Percentiles rank a stretch among this genome's conserved stretches.
Conservation (phyloP, 257 asterid species). For the Nyctanthes arbortristis region DNA sequence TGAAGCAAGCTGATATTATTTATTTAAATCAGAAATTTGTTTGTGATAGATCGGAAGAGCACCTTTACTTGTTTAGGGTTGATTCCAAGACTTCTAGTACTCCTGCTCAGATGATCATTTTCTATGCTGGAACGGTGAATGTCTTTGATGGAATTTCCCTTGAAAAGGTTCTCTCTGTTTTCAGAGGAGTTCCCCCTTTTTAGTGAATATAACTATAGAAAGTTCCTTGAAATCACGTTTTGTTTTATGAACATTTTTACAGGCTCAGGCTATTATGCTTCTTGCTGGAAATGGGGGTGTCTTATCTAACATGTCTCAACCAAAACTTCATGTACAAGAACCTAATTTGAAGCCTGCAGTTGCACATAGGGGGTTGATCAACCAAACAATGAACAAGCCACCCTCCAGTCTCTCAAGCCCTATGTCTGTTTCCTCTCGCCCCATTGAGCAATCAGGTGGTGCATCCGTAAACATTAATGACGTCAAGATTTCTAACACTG, state of each 20-base stretch:
- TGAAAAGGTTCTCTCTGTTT: conserved; percentile 55
- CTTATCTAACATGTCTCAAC: too few relatives aligned
- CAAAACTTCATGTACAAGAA: conserved; percentile 42
- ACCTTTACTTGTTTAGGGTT: conserved; percentile 37
- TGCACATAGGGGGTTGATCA: conserved; percentile 33
- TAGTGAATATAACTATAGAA: not conserved
- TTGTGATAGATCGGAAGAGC: too few relatives aligned
- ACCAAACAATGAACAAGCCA: conserved; percentile 35
- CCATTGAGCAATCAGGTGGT: conserved; percentile 41
- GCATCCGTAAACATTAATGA: conserved; percentile 39
- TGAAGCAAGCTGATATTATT: not conserved
- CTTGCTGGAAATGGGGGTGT: conserved; percentile 60
- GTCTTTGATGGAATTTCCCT: conserved; percentile 74
- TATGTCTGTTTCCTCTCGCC: conserved; percentile 62
- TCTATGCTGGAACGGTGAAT: conserved; percentile 67
- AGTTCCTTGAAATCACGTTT: not conserved
- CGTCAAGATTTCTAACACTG: conserved; percentile 34
- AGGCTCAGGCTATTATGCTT: conserved; percentile 85
- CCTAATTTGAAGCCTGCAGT: conserved; percentile 44
- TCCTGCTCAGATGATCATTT: conserved; percentile 79
- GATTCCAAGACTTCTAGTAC: conserved; percentile 38
- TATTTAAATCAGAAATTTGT: not conserved
- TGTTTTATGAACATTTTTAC: conserved; percentile 16
- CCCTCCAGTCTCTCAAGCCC: conserved; percentile 56
- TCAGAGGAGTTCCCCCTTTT: not conserved